Conservation (phyloP, 495 filamentous ascomycete genomes). For the Penicillium fimorum region DNA sequence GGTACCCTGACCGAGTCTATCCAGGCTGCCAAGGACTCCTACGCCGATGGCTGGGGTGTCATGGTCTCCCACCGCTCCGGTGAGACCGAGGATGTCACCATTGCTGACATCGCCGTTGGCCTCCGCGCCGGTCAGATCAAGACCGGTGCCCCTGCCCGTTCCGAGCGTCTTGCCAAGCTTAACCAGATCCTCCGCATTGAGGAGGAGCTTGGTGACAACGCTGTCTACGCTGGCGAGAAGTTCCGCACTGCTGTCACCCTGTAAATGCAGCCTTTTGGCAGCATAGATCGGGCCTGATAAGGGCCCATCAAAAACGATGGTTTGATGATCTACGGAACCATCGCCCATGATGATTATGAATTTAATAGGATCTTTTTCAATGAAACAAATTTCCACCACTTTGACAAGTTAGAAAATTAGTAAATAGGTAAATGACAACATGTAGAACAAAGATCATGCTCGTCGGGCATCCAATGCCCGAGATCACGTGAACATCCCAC, state of each 20-base stretch:
- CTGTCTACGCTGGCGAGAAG: constrained; percentile 84
- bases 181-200: constrained; percentile 99
- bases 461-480: constrained; percentile 26
- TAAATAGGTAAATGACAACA: not conserved
- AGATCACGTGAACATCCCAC: constrained; percentile 27
- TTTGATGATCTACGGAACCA: constrained; percentile 11
- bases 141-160: constrained; percentile 93
- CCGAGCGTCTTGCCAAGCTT: constrained; percentile 98
- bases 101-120: constrained; percentile 95
- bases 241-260: constrained; percentile 89
- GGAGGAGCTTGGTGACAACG: constrained; percentile 93
- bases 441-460: constrained; percentile 6
- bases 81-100: constrained; percentile 99
- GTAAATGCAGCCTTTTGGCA: constrained; percentile 51
- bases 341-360: constrained; percentile 36
- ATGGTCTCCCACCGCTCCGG: constrained; percentile 99
- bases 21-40: constrained; percentile 99
- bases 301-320: constrained; percentile 21
- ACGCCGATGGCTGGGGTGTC: constrained; percentile 94
- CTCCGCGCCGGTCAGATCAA: constrained; percentile 97
- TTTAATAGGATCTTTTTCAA: constrained; percentile 33
- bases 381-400: constrained; percentile 19
- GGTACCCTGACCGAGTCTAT: constrained; percentile 97
- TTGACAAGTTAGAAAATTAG: not conserved
- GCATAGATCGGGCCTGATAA: constrained; percentile 4